A percentile compares a stretch with the other conserved stretches of the same genome.
Evolutionary conservation across 192 early-diverging fungal genomes (phyloP).

Genomic region (Coemansia sp.): DNA sequence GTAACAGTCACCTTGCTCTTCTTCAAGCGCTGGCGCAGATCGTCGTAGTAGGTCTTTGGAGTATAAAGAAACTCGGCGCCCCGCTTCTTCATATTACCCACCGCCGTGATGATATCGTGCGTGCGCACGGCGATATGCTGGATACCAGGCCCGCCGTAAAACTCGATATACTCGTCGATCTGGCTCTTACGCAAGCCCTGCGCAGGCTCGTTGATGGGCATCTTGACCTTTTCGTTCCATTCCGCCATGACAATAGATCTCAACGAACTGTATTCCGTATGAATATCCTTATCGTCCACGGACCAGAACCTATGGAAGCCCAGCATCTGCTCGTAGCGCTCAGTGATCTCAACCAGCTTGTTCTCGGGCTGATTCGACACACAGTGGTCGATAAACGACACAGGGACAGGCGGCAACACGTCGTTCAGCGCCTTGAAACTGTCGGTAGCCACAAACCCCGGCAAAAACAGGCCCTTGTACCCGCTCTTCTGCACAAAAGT

Average conservation of each 20-base stretch:
- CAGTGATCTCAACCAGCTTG: constrained; percentile 81
- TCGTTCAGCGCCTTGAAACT: constrained; percentile 59
- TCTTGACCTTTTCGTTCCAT: constrained; percentile 86
- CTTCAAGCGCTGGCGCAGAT: constrained; percentile 70
- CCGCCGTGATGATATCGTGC: constrained; percentile 78
- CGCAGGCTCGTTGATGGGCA: constrained; percentile 98
- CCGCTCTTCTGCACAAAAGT: constrained; percentile 82
- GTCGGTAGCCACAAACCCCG: constrained; percentile 62
- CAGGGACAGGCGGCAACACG: constrained; percentile 62
- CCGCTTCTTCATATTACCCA: constrained; percentile 75
- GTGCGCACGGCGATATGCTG: constrained; percentile 96
- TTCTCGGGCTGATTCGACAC: constrained; percentile 94
- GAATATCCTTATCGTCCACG: constrained; percentile 94
- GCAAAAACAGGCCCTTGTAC: constrained; percentile 88
- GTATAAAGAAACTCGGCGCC: constrained; percentile 89
- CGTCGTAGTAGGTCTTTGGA: constrained; percentile 85
- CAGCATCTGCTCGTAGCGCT: constrained; percentile 87
- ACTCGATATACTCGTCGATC: constrained; percentile 71
- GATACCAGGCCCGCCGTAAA: constrained; percentile 70
- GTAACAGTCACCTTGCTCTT: constrained; percentile 68
- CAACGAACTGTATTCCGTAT: constrained; percentile 92
- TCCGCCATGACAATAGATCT: constrained; percentile 96
- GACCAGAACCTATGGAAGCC: constrained; percentile 99
- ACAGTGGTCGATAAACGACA: constrained; percentile 86
- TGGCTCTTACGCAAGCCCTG: constrained; percentile 90